Base-by-base conservation (phyloP, 2,329 filamentous ascomycete genomes). In the Aspergillus fijiensis region DNA sequence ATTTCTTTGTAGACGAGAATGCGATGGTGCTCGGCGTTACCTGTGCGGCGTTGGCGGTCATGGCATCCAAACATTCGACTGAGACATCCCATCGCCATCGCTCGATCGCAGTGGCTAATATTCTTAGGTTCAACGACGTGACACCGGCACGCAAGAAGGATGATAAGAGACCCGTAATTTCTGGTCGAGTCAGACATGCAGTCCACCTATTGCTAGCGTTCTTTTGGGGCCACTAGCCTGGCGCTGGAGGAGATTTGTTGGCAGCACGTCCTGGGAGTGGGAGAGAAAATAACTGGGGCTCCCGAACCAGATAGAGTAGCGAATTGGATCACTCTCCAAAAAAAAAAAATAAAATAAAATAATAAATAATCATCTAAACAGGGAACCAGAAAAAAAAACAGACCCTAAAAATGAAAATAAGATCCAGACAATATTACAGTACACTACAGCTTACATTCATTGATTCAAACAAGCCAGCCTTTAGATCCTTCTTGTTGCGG, bases 181-280 rank as follows among this genome's bases (percentile, higher is more conserved):
- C 2, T 29, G 27, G 27, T 55, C 42, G 42, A 55, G 53, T 55
- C 53, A 55, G 53, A 55, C 53, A 48, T 55, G 53, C 53, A 55
- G 29, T 21, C 14, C 42, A 45, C 25, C n/a, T 47, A 45, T 31
- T 45, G 53, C 33, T 55, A 55, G 53, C 27, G 53, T 16, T 21
- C 53, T 23, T 49, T 23, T 21, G 53, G 47, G 29, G 42, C 53
- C 53, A 55, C 53, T 35, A 49, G 53, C 12, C 53, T 21, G 33
- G 16, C 48, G 39, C 39, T n/a, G 39, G 39, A 45, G 39, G 39
- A 45, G 39, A 45, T 45, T 45, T 19, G 39, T 19, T 45, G 39
- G 39, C 39, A 45, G 14, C 39, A 45, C 4, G 5, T 16, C 39
- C 16, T 16, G 39, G 39, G 14, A 16, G 23, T 23, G 23, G 23